phyloP scores from a whole-genome alignment of 495 filamentous ascomycete genomes.

The Penicillium waksmanii region DNA sequence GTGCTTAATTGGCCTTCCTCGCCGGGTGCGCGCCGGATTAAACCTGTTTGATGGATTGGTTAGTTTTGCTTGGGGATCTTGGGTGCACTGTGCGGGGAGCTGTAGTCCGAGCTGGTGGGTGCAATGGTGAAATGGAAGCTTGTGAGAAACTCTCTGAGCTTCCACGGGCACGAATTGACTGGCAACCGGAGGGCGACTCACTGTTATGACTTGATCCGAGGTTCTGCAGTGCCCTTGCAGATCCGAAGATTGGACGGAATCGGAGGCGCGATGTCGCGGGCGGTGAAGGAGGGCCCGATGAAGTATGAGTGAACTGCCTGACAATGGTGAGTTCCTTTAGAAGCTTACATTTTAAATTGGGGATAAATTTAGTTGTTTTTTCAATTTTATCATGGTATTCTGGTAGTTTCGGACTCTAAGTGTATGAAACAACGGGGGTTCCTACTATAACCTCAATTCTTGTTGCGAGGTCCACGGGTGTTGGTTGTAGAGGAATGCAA shows the following conservation, averaged over 20 bases:
- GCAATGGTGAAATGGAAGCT: not conserved
- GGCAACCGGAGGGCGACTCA: slow-evolving; percentile 14
- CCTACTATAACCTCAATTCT: too few relatives aligned
- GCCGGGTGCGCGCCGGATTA: slow-evolving; percentile 22
- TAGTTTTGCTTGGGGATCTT: slow-evolving; percentile 14
- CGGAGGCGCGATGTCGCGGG: slow-evolving; percentile 17
- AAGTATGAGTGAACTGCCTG: too few relatives aligned
- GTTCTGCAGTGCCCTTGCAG: slow-evolving; percentile 24
- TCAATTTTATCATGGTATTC: too few relatives aligned
- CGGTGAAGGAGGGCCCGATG: slow-evolving; percentile 14
- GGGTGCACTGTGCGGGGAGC: slow-evolving; percentile 6
- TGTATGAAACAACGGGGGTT: too few relatives aligned
- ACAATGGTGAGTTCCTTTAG: too few relatives aligned
- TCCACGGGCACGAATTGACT: not conserved
- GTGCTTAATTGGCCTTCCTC: slow-evolving; percentile 25
- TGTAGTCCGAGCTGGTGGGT: slow-evolving; percentile 1
- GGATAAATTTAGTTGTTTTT: too few relatives aligned
- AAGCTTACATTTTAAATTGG: too few relatives aligned
- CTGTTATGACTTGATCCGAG: slow-evolving; percentile 21
- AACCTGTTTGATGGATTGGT: slow-evolving; percentile 19
- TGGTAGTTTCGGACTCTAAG: too few relatives aligned
- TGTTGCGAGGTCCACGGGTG: too few relatives aligned
- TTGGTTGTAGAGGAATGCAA: too few relatives aligned
- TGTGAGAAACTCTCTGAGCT: not conserved
- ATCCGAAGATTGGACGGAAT: slow-evolving; percentile 22